Conservation (phyloP, 805 yeast species). For the Candida ascalaphidarum region DNA sequence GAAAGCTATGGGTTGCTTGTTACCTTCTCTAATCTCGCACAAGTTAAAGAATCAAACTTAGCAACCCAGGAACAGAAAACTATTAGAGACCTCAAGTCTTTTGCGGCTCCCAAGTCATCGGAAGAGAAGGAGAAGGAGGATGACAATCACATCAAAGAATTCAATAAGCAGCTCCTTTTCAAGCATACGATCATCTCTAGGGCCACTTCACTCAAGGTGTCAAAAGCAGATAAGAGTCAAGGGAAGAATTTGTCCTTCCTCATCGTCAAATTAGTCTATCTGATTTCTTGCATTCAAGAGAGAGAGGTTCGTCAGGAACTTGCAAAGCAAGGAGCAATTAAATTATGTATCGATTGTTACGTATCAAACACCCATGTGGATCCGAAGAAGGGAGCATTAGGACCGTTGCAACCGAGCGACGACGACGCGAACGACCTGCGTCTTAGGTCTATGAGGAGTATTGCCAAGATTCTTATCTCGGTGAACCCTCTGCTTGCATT, state of each 20-base stretch:
- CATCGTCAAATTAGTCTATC: constrained; percentile 26
- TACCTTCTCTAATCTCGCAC: constrained; percentile 31
- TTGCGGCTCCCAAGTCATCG: constrained; percentile 16
- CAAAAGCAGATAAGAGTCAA: constrained; percentile 1
- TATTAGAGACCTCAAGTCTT: constrained; percentile 26
- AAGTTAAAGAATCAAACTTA: constrained; percentile 16
- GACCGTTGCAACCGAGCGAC: constrained; percentile 8
- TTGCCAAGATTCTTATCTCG: constrained; percentile 38
- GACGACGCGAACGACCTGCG: constrained; percentile 13
- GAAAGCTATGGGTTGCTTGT: constrained; percentile 37
- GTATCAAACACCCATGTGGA: no score
- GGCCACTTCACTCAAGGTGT: constrained; percentile 3
- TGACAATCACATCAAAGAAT: constrained; percentile 9
- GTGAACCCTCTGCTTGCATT: constrained; percentile 36
- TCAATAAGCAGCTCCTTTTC: no score
- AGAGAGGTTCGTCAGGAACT: constrained; percentile 21
- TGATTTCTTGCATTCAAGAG: constrained; percentile 20
- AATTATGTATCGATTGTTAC: constrained; percentile 5
- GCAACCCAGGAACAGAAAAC: constrained; percentile 21
- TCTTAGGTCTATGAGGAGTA: constrained; percentile 27
- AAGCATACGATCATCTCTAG: no score
- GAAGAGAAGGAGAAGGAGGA: neutral
- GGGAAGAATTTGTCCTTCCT: constrained; percentile 1
- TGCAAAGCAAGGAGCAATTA: constrained; percentile 39
- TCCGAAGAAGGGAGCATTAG: constrained; percentile 6